Evolutionary conservation across 1,284 basidiomycete genomes (phyloP).

Genomic region (Pholiota adiposa): DNA sequence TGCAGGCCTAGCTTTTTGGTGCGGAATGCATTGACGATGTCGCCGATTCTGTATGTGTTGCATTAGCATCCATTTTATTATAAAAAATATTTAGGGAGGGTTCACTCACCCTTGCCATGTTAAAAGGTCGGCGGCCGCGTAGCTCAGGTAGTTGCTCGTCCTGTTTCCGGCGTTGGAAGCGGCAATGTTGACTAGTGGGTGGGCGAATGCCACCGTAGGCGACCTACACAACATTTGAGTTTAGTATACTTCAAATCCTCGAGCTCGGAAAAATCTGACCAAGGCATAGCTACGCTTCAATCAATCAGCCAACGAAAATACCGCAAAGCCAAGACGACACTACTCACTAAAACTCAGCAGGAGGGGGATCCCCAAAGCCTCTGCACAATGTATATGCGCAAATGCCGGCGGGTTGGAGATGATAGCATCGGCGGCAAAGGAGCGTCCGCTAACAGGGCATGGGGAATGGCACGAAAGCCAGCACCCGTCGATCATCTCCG

Average conservation of each 20-base stretch:
- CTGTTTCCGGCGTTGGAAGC: slow-evolving; percentile 53
- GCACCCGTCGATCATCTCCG: slow-evolving; percentile 63
- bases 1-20: slow-evolving; percentile 52
- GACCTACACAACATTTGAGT: slow-evolving; percentile 34
- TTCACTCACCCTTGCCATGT: slow-evolving; percentile 58
- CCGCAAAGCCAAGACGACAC: background rate
- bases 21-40: slow-evolving; percentile 65
- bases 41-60: slow-evolving; percentile 48
- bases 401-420: slow-evolving; percentile 70
- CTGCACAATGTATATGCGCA: slow-evolving; percentile 67
- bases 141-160: slow-evolving; percentile 61
- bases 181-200: slow-evolving; percentile 64
- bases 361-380: slow-evolving; percentile 64
- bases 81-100: slow-evolving; percentile 1
- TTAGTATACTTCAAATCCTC: background rate
- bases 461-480: slow-evolving; percentile 57
- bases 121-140: slow-evolving; percentile 56
- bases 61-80: slow-evolving; percentile 6
- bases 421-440: slow-evolving; percentile 65
- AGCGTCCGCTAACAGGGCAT: slow-evolving; percentile 42
- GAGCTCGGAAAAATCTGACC: slow-evolving; percentile 38
- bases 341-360: slow-evolving; percentile 60
- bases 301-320: slow-evolving; percentile 1
- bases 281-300: slow-evolving; percentile 61
- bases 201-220: slow-evolving; percentile 64